These are phyloP conservation scores for Claviceps spartinae DNA, from an alignment of 2,329 filamentous ascomycete genomes.

Conservation along the genomic window DNA sequence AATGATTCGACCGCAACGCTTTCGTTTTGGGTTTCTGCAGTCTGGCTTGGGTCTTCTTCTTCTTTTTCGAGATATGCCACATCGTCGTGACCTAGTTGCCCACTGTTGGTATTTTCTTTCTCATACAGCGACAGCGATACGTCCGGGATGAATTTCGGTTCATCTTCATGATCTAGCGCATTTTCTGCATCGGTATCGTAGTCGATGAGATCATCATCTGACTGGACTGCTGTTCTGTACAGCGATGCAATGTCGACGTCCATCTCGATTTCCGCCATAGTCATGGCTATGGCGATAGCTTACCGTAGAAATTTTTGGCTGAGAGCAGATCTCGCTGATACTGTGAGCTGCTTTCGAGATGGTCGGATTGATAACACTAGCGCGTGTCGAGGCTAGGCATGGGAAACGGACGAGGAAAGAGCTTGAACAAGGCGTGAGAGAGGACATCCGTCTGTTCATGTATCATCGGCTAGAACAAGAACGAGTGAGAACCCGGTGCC, in stretches of 20 bases:
- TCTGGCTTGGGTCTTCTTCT: slow-evolving; percentile 1
- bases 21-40: background rate
- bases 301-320: background rate
- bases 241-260: slow-evolving; percentile 18
- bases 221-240: slow-evolving; percentile 10
- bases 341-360: background rate
- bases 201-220: slow-evolving; percentile 24
- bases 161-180: background rate
- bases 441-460: background rate
- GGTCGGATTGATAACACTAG: background rate
- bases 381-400: background rate
- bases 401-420: background rate
- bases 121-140: background rate
- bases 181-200: slow-evolving; percentile 21
- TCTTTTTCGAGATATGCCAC: slow-evolving; percentile 6
- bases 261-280: slow-evolving; percentile 19
- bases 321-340: background rate
- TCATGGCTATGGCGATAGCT: background rate
- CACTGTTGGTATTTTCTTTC: slow-evolving; percentile 1
- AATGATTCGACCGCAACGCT: slow-evolving; percentile 4
- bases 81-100: slow-evolving; percentile 6
- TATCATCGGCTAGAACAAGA: background rate
- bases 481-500: background rate
- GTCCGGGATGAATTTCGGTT: background rate
- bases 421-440: background rate